phyloP scores from a whole-genome alignment of 257 asterid genomes.

The Buddleja alternifolia region DNA sequence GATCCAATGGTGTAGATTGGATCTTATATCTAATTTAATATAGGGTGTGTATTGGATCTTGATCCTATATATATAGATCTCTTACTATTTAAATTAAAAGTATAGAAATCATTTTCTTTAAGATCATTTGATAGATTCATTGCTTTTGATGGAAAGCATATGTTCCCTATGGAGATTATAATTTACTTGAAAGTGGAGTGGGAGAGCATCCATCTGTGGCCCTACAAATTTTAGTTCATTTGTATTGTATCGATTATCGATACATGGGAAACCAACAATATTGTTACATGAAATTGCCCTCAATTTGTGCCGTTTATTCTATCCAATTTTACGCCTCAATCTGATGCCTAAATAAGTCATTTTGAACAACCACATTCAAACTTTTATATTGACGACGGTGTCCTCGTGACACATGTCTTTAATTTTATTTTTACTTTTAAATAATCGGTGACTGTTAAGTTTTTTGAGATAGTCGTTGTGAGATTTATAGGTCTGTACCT shows the following conservation, averaged over 20 bases:
- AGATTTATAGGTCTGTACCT: too few relatives aligned
- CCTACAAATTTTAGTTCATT: neutral
- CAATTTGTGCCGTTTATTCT: neutral
- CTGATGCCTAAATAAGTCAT: conserved; percentile 20
- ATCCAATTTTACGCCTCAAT: neutral
- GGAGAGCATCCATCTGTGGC: neutral
- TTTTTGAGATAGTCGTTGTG: too few relatives aligned
- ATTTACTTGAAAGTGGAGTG: neutral
- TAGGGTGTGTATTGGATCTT: too few relatives aligned
- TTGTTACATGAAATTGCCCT: neutral
- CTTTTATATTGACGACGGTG: conserved; percentile 5
- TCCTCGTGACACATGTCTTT: conserved; percentile 28
- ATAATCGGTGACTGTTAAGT: too few relatives aligned
- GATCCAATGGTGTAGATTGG: too few relatives aligned
- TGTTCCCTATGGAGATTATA: too few relatives aligned
- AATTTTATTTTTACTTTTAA: neutral
- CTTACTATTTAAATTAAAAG: too few relatives aligned
- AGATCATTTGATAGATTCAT: neutral
- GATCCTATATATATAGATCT: too few relatives aligned
- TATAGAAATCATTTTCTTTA: neutral
- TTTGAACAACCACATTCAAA: neutral
- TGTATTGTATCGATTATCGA: too few relatives aligned
- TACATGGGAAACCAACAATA: neutral
- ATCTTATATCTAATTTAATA: too few relatives aligned
- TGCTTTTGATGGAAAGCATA: neutral